These are phyloP conservation scores for Echeveria elegans DNA, from an alignment of 164 flowering plant species.

Conservation along the genomic window DNA sequence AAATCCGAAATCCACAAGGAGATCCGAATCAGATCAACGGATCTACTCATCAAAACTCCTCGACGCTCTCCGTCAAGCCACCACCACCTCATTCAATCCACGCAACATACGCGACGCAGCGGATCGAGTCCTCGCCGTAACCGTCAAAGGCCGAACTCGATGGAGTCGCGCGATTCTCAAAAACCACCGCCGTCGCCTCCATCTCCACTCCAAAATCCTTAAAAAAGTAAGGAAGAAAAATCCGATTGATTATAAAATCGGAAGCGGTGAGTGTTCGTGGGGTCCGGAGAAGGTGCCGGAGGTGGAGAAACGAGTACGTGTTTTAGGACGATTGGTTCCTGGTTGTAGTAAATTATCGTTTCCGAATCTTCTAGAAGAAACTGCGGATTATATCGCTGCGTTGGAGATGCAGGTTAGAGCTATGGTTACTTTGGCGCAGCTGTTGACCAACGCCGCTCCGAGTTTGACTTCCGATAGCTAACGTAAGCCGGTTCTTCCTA, in stretches of 20 bases:
- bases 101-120: conserved; percentile 36
- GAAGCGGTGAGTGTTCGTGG: conserved; percentile 8
- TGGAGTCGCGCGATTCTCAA: conserved; percentile 63
- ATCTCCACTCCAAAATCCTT: conserved; percentile 14
- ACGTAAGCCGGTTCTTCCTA: background rate
- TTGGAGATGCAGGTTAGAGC: conserved; percentile 60
- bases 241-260: conserved; percentile 8
- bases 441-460: conserved; percentile 23
- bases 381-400: conserved; percentile 52
- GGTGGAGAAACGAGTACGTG: conserved; percentile 22
- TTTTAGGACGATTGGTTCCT: conserved; percentile 44
- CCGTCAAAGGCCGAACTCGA: conserved; percentile 46
- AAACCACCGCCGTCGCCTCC: conserved; percentile 17
- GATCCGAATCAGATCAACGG: conserved; percentile 27
- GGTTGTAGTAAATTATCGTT: conserved; percentile 47
- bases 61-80: conserved; percentile 34
- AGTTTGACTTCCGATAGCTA: background rate
- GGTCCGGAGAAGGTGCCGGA: conserved; percentile 17
- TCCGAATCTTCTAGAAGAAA: conserved; percentile 44
- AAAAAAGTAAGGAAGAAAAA: conserved; percentile 17
- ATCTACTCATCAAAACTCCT: conserved; percentile 50
- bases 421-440: conserved; percentile 39
- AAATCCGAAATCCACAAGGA: conserved; percentile 23
- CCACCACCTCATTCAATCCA: conserved; percentile 11
- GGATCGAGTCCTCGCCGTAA: conserved; percentile 39